Conservation (phyloP, 2,329 filamentous ascomycete genomes). For the Xylaria polymorpha region DNA sequence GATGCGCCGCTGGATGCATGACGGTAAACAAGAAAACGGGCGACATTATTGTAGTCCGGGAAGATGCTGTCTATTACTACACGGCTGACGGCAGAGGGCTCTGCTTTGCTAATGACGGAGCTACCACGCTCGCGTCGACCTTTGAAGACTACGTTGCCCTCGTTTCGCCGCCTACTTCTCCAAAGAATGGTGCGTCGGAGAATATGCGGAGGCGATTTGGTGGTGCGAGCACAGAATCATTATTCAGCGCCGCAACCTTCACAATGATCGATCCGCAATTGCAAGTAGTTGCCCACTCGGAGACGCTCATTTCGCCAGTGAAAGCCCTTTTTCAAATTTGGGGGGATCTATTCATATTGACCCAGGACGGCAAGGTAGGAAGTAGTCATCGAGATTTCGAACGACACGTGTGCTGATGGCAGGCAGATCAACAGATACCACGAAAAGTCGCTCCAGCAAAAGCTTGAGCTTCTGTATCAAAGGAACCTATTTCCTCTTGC, state of each 20-base stretch:
- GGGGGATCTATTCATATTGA: constrained; percentile 92
- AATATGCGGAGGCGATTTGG: constrained; percentile 78
- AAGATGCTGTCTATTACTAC: constrained; percentile 97
- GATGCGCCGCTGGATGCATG: constrained; percentile 96
- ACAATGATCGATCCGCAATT: constrained; percentile 92
- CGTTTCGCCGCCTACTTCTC: constrained; percentile 76
- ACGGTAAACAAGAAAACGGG: constrained; percentile 81
- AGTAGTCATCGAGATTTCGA: neutral
- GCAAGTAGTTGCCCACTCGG: constrained; percentile 88
- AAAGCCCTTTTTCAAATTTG: constrained; percentile 86
- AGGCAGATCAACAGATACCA: constrained; percentile 83
- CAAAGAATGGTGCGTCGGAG: constrained; percentile 66
- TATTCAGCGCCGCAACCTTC: constrained; percentile 89
- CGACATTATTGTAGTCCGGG: constrained; percentile 89
- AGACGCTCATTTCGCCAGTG: constrained; percentile 83
- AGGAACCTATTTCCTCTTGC: constrained; percentile 92
- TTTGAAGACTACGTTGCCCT: constrained; percentile 89
- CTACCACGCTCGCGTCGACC: constrained; percentile 82
- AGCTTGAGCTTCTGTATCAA: constrained; percentile 92
- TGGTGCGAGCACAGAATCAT: constrained; percentile 75
- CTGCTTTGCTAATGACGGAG: constrained; percentile 90
- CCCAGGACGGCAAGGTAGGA: constrained; percentile 87
- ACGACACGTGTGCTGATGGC: constrained; percentile 41
- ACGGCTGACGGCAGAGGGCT: constrained; percentile 84
- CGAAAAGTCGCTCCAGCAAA: constrained; percentile 89